Evolutionary conservation across 1,139 yeast genomes (phyloP), one percentile per base, ranked within the genome.

Genomic region (Kodamaea ohmeri): DNA sequence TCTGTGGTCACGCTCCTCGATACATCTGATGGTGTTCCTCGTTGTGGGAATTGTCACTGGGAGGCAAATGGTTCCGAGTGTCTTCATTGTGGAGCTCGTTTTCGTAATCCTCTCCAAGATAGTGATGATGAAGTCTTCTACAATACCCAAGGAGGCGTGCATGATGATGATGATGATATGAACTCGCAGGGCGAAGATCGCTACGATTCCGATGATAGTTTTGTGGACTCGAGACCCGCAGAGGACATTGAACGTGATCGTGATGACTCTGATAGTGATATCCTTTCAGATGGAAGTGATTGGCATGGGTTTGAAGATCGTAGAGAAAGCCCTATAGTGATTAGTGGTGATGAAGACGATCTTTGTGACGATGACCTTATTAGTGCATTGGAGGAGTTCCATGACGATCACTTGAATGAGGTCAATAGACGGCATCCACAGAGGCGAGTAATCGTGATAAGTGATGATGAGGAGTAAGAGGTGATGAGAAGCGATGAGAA

Each of bases 11-110:
- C 81, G 0, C 55, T 73, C 16, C 63, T 81, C 2, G 86, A 78
- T 45, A 73, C 67, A 37, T 80, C 80, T 18, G 96, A 87, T 55
- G 92, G 90, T 2, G 89, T 87, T 6, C 78, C 84, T 0, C 63
- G 95, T 40, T 87, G 96, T 54, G 78, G 87, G 2, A 71, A 75
- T 39, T 87, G 96, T 56, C 87, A 80, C 50, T 86, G 95, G 95
- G 95, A 87, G 54, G 79, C 84, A 3, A 73, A 68, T 45, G 82
- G 83, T 0, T 59, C 67, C 4, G 61, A 56, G 26, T 81, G 87
- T 49, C 60, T 71, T 6, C 77, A 78, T 46, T 80, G 87, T 53
- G 76, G 77, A 3, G 58, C 69, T 2, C 50, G 68, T 19, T 66
- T 71, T 43, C 51, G 67, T 19, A 44, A 51, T n/a, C 59, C 67